Base-by-base conservation (phyloP, 2,329 filamentous ascomycete genomes). In the Aspergillus caelatus region DNA sequence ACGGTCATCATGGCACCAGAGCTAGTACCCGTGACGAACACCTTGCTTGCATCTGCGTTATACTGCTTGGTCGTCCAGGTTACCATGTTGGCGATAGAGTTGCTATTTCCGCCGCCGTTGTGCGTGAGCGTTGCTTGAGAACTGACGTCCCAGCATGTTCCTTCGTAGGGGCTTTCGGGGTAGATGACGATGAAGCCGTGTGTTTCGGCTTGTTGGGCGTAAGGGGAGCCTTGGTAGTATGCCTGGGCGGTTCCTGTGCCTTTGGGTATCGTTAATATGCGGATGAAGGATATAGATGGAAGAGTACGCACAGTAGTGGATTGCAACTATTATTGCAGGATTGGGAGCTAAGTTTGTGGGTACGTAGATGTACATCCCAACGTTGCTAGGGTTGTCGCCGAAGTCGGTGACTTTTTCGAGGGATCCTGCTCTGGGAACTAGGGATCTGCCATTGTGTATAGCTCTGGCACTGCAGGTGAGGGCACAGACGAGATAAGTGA, bases 121-220 rank as follows among this genome's bases (percentile, higher is more conserved):
- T 76, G 75, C 2, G 72, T 73, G 36, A 79, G 63, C 0, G 66
- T 65, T 36, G 67, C 48, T 19, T 68, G 46, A 1, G 82, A 86
- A 6, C 84, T 84, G 2, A 88, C 84, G 62, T 88, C 86, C 86
- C 86, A 88, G 76, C 86, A 88, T 76, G 78, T 77, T 8, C 79
- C 84, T n/a, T 73, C 73, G 67, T 84, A 82, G 0, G 84, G 83
- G 2, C 81, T 82, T 67, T 81, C 79, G 1, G 85, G 85, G 74
- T 86, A 89, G 70, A 89, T 85, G 64, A 85, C 81, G 60, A 89
- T 69, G 60, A 68, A 69, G 19, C 66, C 65, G 56, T 69, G 55
- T 36, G 61, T 39, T 23, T 86, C 82, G 7, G 86, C 84, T 12
- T 86, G 77, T 1, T 78, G 77, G 23, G 84, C 83, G 72, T 85